phyloP scores from a whole-genome alignment of 352 stramenopile genomes.

The Phytophthora megakarya region DNA sequence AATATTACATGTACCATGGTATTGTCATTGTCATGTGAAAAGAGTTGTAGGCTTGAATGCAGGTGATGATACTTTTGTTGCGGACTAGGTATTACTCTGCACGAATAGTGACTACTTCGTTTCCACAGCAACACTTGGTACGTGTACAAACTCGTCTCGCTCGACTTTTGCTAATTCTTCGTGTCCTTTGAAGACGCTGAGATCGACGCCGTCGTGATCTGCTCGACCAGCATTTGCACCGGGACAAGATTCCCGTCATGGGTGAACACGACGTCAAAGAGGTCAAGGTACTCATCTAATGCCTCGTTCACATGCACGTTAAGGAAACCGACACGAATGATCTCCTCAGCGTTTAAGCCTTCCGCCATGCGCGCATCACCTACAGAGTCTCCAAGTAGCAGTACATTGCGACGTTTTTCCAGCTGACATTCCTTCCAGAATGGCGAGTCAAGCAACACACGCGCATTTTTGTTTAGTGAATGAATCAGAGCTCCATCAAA shows the following conservation, averaged over 20 bases:
- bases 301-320: conserved; percentile 71
- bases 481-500: conserved; percentile 75
- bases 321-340: conserved; percentile 73
- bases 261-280: conserved; percentile 74
- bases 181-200: too few species aligned
- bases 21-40: too few species aligned
- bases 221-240: conserved; percentile 53
- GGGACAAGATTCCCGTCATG: conserved; percentile 61
- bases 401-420: conserved; percentile 63
- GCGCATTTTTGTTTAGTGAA: conserved; percentile 80
- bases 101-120: too few species aligned
- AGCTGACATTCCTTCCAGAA: conserved; percentile 59
- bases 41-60: too few species aligned
- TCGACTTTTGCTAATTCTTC: too few species aligned
- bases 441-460: conserved; percentile 61
- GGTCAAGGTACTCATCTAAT: conserved; percentile 63
- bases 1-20: too few species aligned
- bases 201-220: conserved; percentile 29
- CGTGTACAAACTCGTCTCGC: too few species aligned
- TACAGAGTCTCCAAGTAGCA: conserved; percentile 71
- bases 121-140: too few species aligned
- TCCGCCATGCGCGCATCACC: conserved; percentile 64
- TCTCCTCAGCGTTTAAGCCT: conserved; percentile 56
- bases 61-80: too few species aligned
- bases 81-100: too few species aligned